A percentile compares a stretch with the other conserved stretches of the same genome.
phyloP scores from a whole-genome alignment of 495 filamentous ascomycete species.

The Niebla homalea region DNA sequence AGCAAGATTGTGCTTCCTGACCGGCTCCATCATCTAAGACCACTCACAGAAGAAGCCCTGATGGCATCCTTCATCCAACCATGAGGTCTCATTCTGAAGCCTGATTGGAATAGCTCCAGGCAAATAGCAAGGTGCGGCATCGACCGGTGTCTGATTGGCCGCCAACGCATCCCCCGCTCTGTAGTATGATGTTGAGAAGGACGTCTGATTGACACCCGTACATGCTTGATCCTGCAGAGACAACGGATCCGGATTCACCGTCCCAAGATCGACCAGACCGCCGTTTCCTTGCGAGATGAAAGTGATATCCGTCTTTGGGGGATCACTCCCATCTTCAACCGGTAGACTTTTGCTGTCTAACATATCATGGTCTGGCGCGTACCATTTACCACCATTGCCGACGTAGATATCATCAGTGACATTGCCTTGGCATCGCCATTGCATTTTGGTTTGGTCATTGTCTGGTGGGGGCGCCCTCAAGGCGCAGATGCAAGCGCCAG shows the following conservation, averaged over 20 bases:
- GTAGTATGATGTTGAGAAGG: not conserved
- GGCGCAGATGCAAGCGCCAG: slow-evolving; percentile 26
- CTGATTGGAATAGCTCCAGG: slow-evolving; percentile 5
- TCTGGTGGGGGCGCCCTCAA: slow-evolving; percentile 10
- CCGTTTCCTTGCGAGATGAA: not conserved
- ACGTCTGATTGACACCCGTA: slow-evolving; percentile 2
- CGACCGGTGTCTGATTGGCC: slow-evolving; percentile 19
- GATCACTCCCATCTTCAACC: slow-evolving; percentile 21
- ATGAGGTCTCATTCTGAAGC: slow-evolving; percentile 24
- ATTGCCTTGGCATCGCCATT: slow-evolving; percentile 30
- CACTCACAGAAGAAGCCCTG: slow-evolving; percentile 29
- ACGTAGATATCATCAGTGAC: slow-evolving; percentile 17
- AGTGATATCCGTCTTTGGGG: slow-evolving; percentile 13
- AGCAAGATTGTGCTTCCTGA: not conserved
- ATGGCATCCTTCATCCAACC: slow-evolving; percentile 24
- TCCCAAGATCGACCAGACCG: not conserved
- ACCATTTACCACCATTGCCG: slow-evolving; percentile 27
- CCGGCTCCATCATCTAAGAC: not conserved
- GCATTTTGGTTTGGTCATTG: not conserved
- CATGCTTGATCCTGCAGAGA: not conserved
- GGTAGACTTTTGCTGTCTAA: slow-evolving; percentile 14
- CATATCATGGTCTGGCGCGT: slow-evolving; percentile 9
- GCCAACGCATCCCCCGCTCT: slow-evolving; percentile 16
- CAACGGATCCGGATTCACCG: not conserved
- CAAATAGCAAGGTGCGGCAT: not conserved